Conservation (phyloP, 2,329 filamentous ascomycete species). For the Rutstroemia sp. region DNA sequence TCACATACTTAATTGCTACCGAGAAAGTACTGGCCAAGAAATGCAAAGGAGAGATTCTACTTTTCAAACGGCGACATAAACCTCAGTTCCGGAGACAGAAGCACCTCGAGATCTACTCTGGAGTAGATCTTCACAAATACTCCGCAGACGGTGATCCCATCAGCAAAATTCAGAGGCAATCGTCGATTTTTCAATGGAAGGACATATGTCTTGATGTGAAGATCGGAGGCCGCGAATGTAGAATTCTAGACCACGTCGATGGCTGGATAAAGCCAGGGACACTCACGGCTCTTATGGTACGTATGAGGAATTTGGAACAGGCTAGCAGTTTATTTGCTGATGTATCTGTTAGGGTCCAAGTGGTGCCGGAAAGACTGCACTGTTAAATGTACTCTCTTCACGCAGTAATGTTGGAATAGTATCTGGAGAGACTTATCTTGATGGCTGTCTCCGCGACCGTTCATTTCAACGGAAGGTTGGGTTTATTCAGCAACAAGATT, state of each 20-base stretch:
- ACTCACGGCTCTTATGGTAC: constrained; percentile 57
- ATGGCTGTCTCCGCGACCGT: constrained; percentile 52
- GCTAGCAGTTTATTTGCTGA: background rate
- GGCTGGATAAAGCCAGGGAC: constrained; percentile 67
- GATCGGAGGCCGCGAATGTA: constrained; percentile 54
- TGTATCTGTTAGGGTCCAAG: constrained; percentile 14
- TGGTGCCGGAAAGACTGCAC: constrained; percentile 78
- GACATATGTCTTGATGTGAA: constrained; percentile 63
- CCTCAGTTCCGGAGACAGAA: constrained; percentile 7
- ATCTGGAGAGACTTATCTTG: constrained; percentile 68
- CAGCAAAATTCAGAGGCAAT: constrained; percentile 4
- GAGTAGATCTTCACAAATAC: constrained; percentile 12
- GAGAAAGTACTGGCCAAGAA: constrained; percentile 58
- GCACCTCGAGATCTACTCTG: constrained; percentile 7
- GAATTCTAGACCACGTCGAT: constrained; percentile 60
- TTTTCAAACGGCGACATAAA: constrained; percentile 65
- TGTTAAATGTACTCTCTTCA: constrained; percentile 71
- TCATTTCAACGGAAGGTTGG: constrained; percentile 86
- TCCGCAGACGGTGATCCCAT: background rate
- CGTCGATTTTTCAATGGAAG: constrained; percentile 18
- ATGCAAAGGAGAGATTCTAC: constrained; percentile 69
- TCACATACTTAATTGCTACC: constrained; percentile 54
- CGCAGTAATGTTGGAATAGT: constrained; percentile 87
- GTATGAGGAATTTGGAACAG: background rate
- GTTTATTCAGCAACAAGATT: constrained; percentile 66